Conservation (phyloP, 208 protist genomes). For the Leishmania tarentolae region DNA sequence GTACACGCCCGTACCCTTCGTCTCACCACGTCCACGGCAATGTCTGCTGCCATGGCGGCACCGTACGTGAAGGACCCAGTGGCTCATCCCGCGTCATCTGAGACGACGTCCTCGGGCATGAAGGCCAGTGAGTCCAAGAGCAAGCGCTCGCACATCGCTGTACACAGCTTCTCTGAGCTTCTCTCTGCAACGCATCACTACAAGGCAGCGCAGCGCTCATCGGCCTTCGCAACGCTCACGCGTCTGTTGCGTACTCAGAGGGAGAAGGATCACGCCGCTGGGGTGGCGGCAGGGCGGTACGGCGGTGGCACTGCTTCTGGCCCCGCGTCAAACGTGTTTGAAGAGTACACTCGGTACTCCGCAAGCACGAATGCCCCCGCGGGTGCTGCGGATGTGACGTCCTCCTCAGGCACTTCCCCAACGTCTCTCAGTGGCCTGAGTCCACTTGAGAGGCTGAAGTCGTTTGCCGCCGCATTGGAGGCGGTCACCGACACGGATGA, state of each 20-base stretch:
- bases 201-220: conserved; percentile 55
- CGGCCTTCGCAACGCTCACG: conserved; percentile 59
- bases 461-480: conserved; percentile 63
- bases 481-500: conserved; percentile 78
- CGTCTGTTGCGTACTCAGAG: conserved; percentile 36
- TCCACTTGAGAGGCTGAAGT: conserved; percentile 55
- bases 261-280: conserved; percentile 16
- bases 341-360: conserved; percentile 28
- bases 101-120: conserved; percentile 12
- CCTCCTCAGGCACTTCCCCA: background rate
- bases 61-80: conserved; percentile 13
- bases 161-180: conserved; percentile 53
- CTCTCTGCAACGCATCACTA: conserved; percentile 64
- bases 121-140: background rate
- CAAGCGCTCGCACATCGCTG: conserved; percentile 19
- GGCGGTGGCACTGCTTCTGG: background rate
- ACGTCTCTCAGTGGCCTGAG: conserved; percentile 26
- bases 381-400: background rate
- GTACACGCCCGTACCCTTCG: conserved; percentile 81
- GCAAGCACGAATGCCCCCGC: background rate
- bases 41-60: conserved; percentile 27
- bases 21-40: conserved; percentile 52
- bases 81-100: conserved; percentile 11
- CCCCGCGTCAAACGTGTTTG: conserved; percentile 9
- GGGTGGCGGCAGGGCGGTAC: background rate